A percentile compares a stretch with the other conserved stretches of the same genome.
Evolutionary conservation across 495 filamentous ascomycete genomes (phyloP).

Genomic region (Penicillium odoratum): DNA sequence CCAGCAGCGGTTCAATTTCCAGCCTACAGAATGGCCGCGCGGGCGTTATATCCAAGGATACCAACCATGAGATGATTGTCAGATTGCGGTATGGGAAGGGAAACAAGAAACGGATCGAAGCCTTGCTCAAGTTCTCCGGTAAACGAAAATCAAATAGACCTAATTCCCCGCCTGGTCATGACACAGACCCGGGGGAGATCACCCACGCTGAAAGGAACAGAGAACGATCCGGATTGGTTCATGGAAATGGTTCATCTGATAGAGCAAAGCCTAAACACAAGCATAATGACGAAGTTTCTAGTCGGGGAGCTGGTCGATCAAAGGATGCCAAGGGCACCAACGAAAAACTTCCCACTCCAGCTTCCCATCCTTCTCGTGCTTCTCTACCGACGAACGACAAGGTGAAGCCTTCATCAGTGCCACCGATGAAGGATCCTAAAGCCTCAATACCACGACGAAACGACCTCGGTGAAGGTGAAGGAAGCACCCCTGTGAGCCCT

Average conservation of each 20-base stretch:
- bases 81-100: slow-evolving; percentile 43
- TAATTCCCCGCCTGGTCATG: slow-evolving; percentile 29
- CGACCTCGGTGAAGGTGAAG: slow-evolving; percentile 30
- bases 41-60: slow-evolving; percentile 12
- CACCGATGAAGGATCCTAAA: slow-evolving; percentile 36
- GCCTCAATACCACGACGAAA: slow-evolving; percentile 24
- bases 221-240: slow-evolving; percentile 5
- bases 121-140: slow-evolving; percentile 43
- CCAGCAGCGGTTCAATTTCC: slow-evolving; percentile 12
- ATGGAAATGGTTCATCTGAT: slow-evolving; percentile 10
- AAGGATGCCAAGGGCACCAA: slow-evolving; percentile 24
- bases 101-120: slow-evolving; percentile 45
- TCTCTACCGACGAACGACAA: slow-evolving; percentile 27
- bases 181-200: slow-evolving; percentile 25
- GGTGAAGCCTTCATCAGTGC: slow-evolving; percentile 26
- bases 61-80: slow-evolving; percentile 26
- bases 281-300: slow-evolving; percentile 17
- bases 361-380: slow-evolving; percentile 7
- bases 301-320: slow-evolving; percentile 13
- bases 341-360: slow-evolving; percentile 32
- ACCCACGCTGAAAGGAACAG: slow-evolving; percentile 19
- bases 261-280: slow-evolving; percentile 24
- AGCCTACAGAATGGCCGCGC: slow-evolving; percentile 10
- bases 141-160: slow-evolving; percentile 35
- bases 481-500: slow-evolving; percentile 28